Evolutionary conservation across 2,329 filamentous ascomycete genomes (phyloP), one percentile per base, ranked within the genome.

Genomic region (Madurella fahalii): DNA sequence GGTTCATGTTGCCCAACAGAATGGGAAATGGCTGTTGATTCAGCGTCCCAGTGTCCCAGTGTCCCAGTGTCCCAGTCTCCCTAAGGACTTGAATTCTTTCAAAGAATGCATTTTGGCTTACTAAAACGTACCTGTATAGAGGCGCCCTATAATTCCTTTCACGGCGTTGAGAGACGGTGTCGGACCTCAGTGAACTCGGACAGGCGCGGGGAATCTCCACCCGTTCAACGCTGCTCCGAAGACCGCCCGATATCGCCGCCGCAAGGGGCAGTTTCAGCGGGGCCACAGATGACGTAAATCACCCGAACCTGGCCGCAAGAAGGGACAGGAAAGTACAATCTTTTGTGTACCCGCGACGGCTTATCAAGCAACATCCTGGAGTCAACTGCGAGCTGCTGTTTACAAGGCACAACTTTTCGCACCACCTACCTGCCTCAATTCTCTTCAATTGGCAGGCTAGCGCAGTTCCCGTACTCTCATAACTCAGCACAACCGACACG

Each of bases 221-320:
- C 47, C n/a, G 47, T 20, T 47, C 43, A 47, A 25, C 15, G 20
- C 34, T 20, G 20, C 45, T 17, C 44, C 31, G 51, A 40, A 43
- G 31, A 40, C 32, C 25, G 18, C n/a, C 25, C 18, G 32, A 31
- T 40, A 40, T 30, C 46, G 16, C 47, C 40, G 45, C 45, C 31
- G 34, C 31, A 17, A 17, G 25, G 34, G 4, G 34, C 12, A n/a
- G 3, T 47, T 50, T 50, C 37, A 50, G 51, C 16, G 55, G 55
- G 32, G 12, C 17, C 17, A 9, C 32, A 40, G 44, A 55, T 59
- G 58, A 59, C 58, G 58, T 59, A 57, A 55, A 54, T 40, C 44
- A 20, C 17, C 50, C 34, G 47, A 50, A 43, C 54, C 40, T 15
- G 45, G 46, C 34, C n/a, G n/a, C n/a, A n/a, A n/a, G n/a, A n/a